A percentile compares a stretch with the other conserved stretches of the same genome.
These are phyloP conservation scores for Penstemon newberryi DNA, from an alignment of 257 asterid genomes.

Conservation along the genomic window DNA sequence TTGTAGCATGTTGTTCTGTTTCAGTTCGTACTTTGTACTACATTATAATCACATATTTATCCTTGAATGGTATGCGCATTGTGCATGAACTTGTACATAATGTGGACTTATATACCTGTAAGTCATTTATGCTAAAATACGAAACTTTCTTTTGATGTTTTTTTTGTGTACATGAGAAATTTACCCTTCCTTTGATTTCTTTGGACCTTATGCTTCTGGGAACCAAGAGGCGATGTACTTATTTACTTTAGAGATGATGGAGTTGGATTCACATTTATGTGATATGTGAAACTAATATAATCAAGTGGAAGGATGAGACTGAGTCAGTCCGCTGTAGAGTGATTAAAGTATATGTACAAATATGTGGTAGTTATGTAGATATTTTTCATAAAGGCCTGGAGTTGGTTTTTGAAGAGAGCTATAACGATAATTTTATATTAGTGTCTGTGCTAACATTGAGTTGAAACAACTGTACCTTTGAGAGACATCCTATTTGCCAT, in stretches of 20 bases:
- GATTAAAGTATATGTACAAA: not conserved
- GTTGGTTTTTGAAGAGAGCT: conserved; percentile 3
- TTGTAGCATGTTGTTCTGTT: conserved; percentile 27
- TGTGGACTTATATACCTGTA: not conserved
- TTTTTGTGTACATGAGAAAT: not conserved
- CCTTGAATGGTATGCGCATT: conserved; percentile 9
- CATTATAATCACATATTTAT: conserved; percentile 4
- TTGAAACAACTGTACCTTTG: conserved; percentile 13
- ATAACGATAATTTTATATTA: not conserved
- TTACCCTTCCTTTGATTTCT: conserved; percentile 1
- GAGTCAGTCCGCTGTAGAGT: not conserved
- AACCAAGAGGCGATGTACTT: conserved; percentile 3
- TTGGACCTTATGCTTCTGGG: not conserved
- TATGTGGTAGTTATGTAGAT: not conserved
- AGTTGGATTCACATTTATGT: conserved; percentile 2
- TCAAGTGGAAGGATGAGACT: conserved; percentile 6
- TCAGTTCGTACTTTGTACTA: conserved; percentile 9
- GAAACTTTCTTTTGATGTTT: not conserved
- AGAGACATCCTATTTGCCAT: conserved; percentile 7
- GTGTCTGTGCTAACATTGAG: conserved; percentile 1
- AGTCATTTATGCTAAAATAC: not conserved
- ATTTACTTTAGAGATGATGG: conserved; percentile 9
- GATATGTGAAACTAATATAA: conserved; percentile 10
- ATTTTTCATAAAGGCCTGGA: not conserved
- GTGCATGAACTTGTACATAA: conserved; percentile 17